Evolutionary conservation across 106 monocot species (phyloP), one percentile per base, ranked within the genome.

Genomic region (Dendrobium nobile): DNA sequence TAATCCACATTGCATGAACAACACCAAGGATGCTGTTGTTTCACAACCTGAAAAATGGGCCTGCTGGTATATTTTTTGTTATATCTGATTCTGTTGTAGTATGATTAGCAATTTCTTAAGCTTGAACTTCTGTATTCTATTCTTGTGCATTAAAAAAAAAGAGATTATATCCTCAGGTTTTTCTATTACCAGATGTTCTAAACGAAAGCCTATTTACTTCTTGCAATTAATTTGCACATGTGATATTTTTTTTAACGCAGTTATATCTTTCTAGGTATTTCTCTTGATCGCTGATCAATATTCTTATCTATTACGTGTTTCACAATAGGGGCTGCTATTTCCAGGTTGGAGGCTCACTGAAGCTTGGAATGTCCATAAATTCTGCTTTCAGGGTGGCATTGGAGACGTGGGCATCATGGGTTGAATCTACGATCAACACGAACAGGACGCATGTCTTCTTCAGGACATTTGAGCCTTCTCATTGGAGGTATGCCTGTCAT

Each of bases 241-340:
- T 24, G 9, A 10, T 67, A 67, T 4, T 19, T 67, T 33, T 70
- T 70, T 70, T 37, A 4, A 37, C 33, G 4, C 15, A 11, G 70
- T n/a, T 70, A 37, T 70, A 37, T 70, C 19, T 74, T 42, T 44
- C 18, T 73, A 22, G 43, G 41, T 18, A 44, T 56, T 56, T 78
- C 7, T 78, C 58, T 41, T 78, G 58, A 48, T 11, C n/a, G 24
- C 48, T 80, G 13, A 37, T 24, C 68, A 51, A 65, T n/a, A 9
- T 47, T 88, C 72, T 54, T n/a, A 51, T 51, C 51, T 82, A 16
- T 79, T 64, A 48, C 78, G 24, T 68, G 41, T 40, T 85, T 88
- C 40, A 47, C 45, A 26, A 84, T 92, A 99, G 98, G 89, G 95
- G 95, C 56, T 99, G 98, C 94, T 99, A 99, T 89, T 99, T 99